Evolutionary conservation across 352 stramenopile species (phyloP).

Genomic region (Peronospora belbahrii): DNA sequence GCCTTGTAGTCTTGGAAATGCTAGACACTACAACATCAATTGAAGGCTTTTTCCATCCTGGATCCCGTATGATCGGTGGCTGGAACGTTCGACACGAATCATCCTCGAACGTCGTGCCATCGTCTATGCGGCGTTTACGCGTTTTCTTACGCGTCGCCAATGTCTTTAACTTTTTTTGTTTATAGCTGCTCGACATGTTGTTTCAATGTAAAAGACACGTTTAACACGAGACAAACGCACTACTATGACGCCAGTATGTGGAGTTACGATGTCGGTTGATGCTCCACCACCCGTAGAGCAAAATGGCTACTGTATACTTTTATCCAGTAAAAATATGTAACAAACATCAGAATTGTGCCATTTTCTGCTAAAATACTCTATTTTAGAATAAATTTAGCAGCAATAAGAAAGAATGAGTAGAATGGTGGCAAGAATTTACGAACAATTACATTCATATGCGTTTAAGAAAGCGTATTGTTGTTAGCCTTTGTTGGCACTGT

Average conservation of each 20-base stretch:
- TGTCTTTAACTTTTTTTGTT: conserved; percentile 81
- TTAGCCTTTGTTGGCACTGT: no score
- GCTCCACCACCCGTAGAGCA: conserved; percentile 4
- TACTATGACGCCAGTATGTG: neutral
- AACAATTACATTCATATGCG: no score
- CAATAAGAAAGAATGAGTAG: no score
- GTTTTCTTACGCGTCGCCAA: conserved; percentile 73
- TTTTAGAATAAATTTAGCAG: no score
- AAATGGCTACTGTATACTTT: conserved; percentile 20
- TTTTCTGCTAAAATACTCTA: no score
- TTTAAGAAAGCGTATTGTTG: no score
- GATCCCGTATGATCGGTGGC: conserved; percentile 56
- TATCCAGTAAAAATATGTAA: no score
- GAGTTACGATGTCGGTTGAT: conserved; percentile 2
- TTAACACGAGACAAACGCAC: neutral
- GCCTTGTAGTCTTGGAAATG: conserved; percentile 26
- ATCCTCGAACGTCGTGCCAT: conserved; percentile 54
- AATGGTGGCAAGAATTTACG: no score
- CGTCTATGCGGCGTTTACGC: conserved; percentile 58
- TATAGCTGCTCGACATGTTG: conserved; percentile 74
- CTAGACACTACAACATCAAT: conserved; percentile 30
- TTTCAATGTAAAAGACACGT: neutral
- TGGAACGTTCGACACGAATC: conserved; percentile 64
- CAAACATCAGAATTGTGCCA: no score
- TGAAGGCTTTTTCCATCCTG: conserved; percentile 66